Evolutionary conservation across 345 rosid species (phyloP), one percentile per base, ranked within the genome.

Genomic region (Eucalyptus cladocalyx): DNA sequence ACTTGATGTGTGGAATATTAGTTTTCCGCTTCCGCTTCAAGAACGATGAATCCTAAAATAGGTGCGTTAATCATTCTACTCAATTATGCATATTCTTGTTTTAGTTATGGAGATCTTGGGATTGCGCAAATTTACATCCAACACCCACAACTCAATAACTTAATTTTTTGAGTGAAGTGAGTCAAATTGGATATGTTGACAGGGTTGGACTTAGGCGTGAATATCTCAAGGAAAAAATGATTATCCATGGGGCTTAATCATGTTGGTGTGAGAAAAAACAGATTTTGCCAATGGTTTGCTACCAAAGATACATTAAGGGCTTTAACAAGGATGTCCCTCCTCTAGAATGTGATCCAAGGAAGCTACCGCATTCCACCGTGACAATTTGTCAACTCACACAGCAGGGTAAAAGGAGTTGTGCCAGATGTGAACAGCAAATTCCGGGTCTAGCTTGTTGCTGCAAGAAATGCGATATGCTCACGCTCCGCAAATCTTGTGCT

Each of bases 401-500:
- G 34, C 54, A 67, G 30, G 47, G 49, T 62, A 40, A 48, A 87
- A 58, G 72, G 32, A 87, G 24, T 43, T 65, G 88, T 21, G 16
- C 19, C 4, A 11, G 5, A 16, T 87, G 88, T 45, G 53, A 43
- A 8, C 56, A 16, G 34, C 85, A 40, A 40, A 28, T 65, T 40
- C 19, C 58, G 24, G 58, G 34, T 42, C 88, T 81, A 58, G 88
- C 83, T 45, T 87, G 67, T 67, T 40, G 86, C 76, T 76, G 90
- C 87, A 51, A 76, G 30, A 80, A 51, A 37, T 89, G 90, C 43
- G 37, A 48, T 49, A 24, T 11, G 8, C 43, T 87, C 53, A 54
- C 76, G 6, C 40, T 87, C 50, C 90, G 87, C 86, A 87, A 87
- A 49, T 89, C 87, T 47, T 89, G 90, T 30, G 28, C 80, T 53